Conservation (phyloP, 2,329 filamentous ascomycete genomes). For the Meredithiella fracta region DNA sequence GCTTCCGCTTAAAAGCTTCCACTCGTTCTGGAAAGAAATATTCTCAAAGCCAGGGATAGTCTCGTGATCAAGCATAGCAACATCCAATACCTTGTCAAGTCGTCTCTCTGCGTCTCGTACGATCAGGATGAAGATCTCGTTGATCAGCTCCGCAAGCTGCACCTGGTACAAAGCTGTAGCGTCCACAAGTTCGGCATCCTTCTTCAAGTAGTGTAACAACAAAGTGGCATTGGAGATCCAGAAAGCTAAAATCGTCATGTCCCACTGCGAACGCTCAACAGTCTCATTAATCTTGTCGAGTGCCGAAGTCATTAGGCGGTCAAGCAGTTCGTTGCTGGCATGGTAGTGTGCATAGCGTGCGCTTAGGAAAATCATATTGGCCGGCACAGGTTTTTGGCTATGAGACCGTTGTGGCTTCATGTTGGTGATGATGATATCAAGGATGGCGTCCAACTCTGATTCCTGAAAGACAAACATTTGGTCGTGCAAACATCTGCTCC, state of each 20-base stretch:
- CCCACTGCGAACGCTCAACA: slow-evolving; percentile 92
- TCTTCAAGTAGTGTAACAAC: slow-evolving; percentile 91
- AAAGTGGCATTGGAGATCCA: slow-evolving; percentile 97
- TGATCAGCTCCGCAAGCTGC: slow-evolving; percentile 84
- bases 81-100: slow-evolving; percentile 87
- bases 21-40: slow-evolving; percentile 93
- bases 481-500: slow-evolving; percentile 84
- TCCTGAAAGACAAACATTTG: slow-evolving; percentile 99
- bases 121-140: slow-evolving; percentile 96
- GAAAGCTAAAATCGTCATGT: slow-evolving; percentile 97
- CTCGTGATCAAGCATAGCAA: slow-evolving; percentile 91
- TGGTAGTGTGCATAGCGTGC: slow-evolving; percentile 96
- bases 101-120: slow-evolving; percentile 89
- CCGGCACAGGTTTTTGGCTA: slow-evolving; percentile 93
- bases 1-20: slow-evolving; percentile 94
- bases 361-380: slow-evolving; percentile 91
- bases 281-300: slow-evolving; percentile 96
- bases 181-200: slow-evolving; percentile 66
- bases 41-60: slow-evolving; percentile 96
- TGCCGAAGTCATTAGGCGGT: slow-evolving; percentile 62
- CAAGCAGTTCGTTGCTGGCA: slow-evolving; percentile 68
- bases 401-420: slow-evolving; percentile 94
- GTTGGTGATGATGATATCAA: slow-evolving; percentile 91
- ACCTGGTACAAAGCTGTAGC: slow-evolving; percentile 80
- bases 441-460: slow-evolving; percentile 73